Conservation (phyloP, 2,329 filamentous ascomycete species). For the Ceratocystiopsis sp. region DNA sequence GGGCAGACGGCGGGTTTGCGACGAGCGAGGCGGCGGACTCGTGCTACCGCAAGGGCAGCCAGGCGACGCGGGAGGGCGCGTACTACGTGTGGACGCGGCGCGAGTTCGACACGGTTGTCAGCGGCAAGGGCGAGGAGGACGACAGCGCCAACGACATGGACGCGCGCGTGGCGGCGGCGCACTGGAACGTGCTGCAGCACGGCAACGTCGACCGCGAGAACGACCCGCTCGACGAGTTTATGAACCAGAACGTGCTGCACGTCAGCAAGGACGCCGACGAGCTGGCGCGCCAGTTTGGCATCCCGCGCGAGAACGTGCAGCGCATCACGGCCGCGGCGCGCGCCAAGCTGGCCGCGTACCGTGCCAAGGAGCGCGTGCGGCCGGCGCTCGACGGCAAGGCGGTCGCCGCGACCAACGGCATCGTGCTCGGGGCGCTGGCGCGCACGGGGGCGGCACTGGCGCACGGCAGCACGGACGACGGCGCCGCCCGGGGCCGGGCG, state of each 20-base stretch:
- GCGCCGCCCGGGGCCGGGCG: neutral
- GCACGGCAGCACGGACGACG: constrained; percentile 10
- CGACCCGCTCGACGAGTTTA: constrained; percentile 85
- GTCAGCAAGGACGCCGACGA: constrained; percentile 50
- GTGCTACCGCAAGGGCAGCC: constrained; percentile 52
- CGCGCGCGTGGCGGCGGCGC: constrained; percentile 57
- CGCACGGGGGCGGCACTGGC: constrained; percentile 54
- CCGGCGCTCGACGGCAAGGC: constrained; percentile 81
- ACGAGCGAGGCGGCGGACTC: constrained; percentile 88
- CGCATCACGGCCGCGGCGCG: constrained; percentile 50
- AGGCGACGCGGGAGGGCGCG: constrained; percentile 74
- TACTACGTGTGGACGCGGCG: constrained; percentile 89
- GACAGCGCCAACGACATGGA: constrained; percentile 30
- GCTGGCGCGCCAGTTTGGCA: constrained; percentile 57
- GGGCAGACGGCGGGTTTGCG: constrained; percentile 57
- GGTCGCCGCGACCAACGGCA: constrained; percentile 72
- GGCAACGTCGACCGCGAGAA: constrained; percentile 73
- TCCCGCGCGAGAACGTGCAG: constrained; percentile 51
- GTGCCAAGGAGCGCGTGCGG: constrained; percentile 55
- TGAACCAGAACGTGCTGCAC: constrained; percentile 78
- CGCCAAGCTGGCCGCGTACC: constrained; percentile 49
- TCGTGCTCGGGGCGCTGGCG: constrained; percentile 71
- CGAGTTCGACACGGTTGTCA: constrained; percentile 63
- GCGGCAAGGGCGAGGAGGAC: constrained; percentile 18
- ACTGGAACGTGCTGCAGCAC: constrained; percentile 70